Percentiles rank a stretch among this genome's conserved stretches.
Evolutionary conservation across 257 asterid species (phyloP).

Genomic region (Knoxia roxburghii): DNA sequence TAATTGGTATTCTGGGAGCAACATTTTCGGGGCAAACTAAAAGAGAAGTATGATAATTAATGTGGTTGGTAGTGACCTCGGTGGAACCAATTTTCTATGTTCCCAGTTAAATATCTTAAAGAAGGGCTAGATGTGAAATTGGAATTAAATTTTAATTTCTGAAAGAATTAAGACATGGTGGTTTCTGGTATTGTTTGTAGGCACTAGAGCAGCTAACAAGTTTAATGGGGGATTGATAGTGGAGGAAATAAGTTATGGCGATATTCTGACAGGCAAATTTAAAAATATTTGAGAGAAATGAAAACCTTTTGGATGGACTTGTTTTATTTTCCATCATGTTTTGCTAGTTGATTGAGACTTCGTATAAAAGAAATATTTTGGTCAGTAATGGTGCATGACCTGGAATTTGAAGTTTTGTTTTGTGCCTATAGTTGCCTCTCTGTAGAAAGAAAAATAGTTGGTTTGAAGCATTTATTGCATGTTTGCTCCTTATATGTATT

Average conservation of each 20-base stretch:
- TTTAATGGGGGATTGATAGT: neutral
- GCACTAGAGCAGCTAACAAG: neutral
- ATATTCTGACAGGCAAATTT: neutral
- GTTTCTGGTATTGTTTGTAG: neutral
- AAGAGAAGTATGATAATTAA: neutral
- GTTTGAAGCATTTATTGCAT: neutral
- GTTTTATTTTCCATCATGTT: slow-evolving; percentile 1
- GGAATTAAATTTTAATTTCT: too few relatives aligned
- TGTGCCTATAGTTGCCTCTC: neutral
- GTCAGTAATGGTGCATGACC: neutral
- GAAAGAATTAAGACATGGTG: neutral
- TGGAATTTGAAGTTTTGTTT: neutral
- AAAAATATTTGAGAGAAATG: neutral
- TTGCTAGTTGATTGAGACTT: neutral
- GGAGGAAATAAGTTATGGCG: neutral
- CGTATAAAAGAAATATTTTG: too few relatives aligned
- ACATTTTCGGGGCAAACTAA: neutral
- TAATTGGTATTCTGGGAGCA: neutral
- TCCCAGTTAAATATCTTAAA: too few relatives aligned
- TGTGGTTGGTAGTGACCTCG: too few relatives aligned
- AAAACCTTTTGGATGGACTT: neutral
- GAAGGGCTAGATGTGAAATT: too few relatives aligned
- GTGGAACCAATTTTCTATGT: too few relatives aligned
- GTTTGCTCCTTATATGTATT: neutral
- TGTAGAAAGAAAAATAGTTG: neutral